A percentile compares a stretch with the other conserved stretches of the same genome.
Evolutionary conservation across 2,329 filamentous ascomycete genomes (phyloP).

Genomic region (Phaeomoniella chlamydospora): DNA sequence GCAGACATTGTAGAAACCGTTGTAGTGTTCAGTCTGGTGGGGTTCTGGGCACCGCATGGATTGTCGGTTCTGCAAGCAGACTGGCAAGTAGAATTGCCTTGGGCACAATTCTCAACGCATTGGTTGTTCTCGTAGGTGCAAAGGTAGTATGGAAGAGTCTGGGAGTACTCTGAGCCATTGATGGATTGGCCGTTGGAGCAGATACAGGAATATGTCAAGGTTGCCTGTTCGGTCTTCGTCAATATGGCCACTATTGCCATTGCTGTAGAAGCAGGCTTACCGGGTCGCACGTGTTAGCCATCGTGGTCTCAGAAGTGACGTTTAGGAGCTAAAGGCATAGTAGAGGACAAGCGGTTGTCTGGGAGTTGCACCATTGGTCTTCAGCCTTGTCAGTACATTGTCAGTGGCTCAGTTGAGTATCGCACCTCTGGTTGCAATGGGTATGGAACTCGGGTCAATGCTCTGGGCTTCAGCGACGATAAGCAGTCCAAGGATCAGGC

Average conservation of each 20-base stretch:
- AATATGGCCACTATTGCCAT: neutral
- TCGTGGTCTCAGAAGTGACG: constrained; percentile 13
- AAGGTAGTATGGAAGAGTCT: constrained; percentile 48
- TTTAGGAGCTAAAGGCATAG: constrained; percentile 26
- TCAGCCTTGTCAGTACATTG: too few species aligned
- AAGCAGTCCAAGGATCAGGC: neutral
- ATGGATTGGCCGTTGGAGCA: constrained; percentile 39
- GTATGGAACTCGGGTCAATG: constrained; percentile 23
- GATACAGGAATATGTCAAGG: constrained; percentile 40
- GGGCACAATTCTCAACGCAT: constrained; percentile 36
- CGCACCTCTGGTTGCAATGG: constrained; percentile 20
- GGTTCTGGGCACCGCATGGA: constrained; percentile 48
- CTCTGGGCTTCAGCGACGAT: constrained; percentile 19
- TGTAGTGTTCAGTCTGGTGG: constrained; percentile 38
- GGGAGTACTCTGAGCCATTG: constrained; percentile 46
- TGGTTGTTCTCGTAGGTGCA: constrained; percentile 43
- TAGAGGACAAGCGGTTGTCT: constrained; percentile 26
- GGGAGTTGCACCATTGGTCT: constrained; percentile 28
- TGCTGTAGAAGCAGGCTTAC: constrained; percentile 12
- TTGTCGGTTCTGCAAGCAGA: constrained; percentile 36
- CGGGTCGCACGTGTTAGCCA: constrained; percentile 24
- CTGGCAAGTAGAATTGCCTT: constrained; percentile 32
- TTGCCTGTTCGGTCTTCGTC: constrained; percentile 15
- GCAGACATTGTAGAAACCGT: constrained; percentile 20
- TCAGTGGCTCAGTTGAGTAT: too few species aligned